These are phyloP conservation scores for Violaceomyces palustris DNA, from an alignment of 1,284 basidiomycete genomes.

Conservation along the genomic window DNA sequence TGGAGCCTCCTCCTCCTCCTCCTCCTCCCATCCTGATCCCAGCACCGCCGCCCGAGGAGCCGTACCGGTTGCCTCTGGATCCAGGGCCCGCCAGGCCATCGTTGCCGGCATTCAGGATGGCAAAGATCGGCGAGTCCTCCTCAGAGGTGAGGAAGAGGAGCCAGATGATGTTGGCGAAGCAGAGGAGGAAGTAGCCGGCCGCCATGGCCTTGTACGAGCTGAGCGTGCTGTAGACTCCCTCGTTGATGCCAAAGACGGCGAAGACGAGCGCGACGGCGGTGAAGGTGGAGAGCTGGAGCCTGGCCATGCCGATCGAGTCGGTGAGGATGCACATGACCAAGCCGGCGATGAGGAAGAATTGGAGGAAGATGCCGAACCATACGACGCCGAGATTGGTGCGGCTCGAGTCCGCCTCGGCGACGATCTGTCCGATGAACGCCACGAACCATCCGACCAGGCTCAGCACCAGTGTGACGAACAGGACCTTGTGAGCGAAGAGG, in stretches of 20 bases:
- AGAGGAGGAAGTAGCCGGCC: constrained; percentile 86
- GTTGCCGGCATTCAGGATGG: constrained; percentile 80
- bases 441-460: constrained; percentile 83
- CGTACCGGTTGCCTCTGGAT: too few species aligned
- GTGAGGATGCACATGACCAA: constrained; percentile 75
- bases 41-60: constrained; percentile 3
- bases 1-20: constrained; percentile 3
- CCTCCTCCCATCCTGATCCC: constrained; percentile 22
- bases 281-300: constrained; percentile 78
- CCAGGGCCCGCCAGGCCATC: constrained; percentile 76
- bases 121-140: constrained; percentile 76
- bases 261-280: constrained; percentile 82
- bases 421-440: constrained; percentile 71
- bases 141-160: constrained; percentile 92
- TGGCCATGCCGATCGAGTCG: constrained; percentile 75
- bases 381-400: constrained; percentile 61
- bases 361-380: constrained; percentile 87
- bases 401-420: constrained; percentile 32
- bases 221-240: constrained; percentile 42
- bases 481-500: constrained; percentile 81
- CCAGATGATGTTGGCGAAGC: constrained; percentile 82
- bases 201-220: constrained; percentile 62
- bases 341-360: constrained; percentile 73
- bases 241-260: constrained; percentile 70
- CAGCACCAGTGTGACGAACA: constrained; percentile 77